Base-by-base conservation (phyloP, 2,329 filamentous ascomycete species). In the Fusarium proliferatum region DNA sequence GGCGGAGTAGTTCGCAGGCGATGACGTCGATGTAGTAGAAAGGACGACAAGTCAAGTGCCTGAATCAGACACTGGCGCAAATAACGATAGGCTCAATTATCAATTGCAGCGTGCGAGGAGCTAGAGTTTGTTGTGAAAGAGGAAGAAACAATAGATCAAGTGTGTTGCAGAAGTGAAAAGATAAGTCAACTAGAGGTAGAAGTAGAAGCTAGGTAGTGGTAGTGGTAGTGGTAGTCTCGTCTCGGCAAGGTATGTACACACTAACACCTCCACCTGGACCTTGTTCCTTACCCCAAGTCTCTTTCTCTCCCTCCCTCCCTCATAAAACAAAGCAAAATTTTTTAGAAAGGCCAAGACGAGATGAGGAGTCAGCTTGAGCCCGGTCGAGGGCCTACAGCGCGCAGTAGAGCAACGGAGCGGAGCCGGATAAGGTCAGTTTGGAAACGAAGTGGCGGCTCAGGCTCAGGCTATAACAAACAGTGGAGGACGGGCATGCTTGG, bases 351-450 rank as follows among this genome's bases (percentile, higher is more conserved):
- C 52, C 48, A 56, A 61, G 42, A 23, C 30, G 36, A 60, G 39
- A 43, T 62, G 41, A 62, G 55, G 46, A 51, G 61, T 66, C 41
- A 46, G 52, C 34, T 28, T 69, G 64, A 72, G 66, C 58, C 68
- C 41, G 21, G 70, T 62, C 56, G 60, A 72, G 69, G 63, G 69
- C 67, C 70, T 49, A 49, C 48, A 69, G 28, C 41, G 30, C 57
- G 43, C 45, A 64, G n/a, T 21, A 45, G 48, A 42, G 30, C 49
- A 57, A 34, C 49, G 51, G 46, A 61, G 60, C 51, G 33, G 60
- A 62, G 23, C 74, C 74, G 67, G 72, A 73, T 75, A 75, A 76
- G 74, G 64, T 71, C 68, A 67, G 73, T 38, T 38, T 58, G 43
- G 30, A 43, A 62, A 28, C 38, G 38, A 59, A 67, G 76, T 78